Percentiles rank a stretch among this genome's conserved stretches.
phyloP scores from a whole-genome alignment of 768 basidiomycete species.

The Boletus rubropictus region DNA sequence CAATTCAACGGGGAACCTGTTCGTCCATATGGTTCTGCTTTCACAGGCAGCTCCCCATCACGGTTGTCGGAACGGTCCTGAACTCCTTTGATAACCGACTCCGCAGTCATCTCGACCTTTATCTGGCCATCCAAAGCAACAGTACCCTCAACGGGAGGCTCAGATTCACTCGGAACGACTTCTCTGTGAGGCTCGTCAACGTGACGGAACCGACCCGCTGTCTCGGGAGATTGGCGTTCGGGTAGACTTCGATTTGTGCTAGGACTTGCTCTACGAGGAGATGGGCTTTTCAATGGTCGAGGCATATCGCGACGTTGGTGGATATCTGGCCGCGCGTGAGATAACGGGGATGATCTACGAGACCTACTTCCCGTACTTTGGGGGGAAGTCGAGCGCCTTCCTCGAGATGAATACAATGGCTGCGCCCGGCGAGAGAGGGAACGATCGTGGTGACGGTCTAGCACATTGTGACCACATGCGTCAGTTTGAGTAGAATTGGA shows the following conservation, averaged over 20 bases:
- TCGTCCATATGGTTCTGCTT: constrained; percentile 22
- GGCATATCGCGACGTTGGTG: constrained; percentile 8
- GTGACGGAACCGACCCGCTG: not conserved
- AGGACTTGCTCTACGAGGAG: constrained; percentile 12
- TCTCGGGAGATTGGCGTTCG: constrained; percentile 3
- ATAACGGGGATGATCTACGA: constrained; percentile 17
- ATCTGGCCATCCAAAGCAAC: not conserved
- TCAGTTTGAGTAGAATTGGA: not conserved
- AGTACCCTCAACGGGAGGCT: not conserved
- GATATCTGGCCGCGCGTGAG: constrained; percentile 12
- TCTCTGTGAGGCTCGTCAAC: constrained; percentile 1
- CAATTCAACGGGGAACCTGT: constrained; percentile 13
- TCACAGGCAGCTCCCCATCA: constrained; percentile 17
- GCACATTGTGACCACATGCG: not conserved
- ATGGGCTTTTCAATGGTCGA: constrained; percentile 11
- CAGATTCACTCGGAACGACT: not conserved
- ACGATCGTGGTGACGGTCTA: constrained; percentile 15
- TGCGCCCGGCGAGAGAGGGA: constrained; percentile 14
- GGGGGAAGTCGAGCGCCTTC: constrained; percentile 21
- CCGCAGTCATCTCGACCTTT: constrained; percentile 7
- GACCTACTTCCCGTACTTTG: constrained; percentile 20
- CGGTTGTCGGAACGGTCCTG: constrained; percentile 13
- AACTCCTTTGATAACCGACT: constrained; percentile 8
- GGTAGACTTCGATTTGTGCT: constrained; percentile 7
- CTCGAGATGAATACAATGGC: constrained; percentile 12